Evolutionary conservation across 305 asterid genomes (phyloP).

Genomic region (Rubia peregrina): DNA sequence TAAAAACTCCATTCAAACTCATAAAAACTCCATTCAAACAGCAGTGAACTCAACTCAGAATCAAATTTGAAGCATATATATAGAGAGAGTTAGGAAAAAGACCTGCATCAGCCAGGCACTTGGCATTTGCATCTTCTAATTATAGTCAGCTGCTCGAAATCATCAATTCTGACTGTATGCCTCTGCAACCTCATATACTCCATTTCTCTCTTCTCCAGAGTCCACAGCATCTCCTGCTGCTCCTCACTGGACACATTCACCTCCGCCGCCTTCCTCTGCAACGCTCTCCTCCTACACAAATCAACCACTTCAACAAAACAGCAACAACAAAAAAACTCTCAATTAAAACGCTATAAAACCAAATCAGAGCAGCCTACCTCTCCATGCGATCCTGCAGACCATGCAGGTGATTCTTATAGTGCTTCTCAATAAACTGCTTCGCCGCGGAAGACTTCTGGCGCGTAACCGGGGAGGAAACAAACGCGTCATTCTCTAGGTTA

Average conservation of each 20-base stretch:
- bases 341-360: too few relatives aligned
- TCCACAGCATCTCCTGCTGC: constrained; percentile 77
- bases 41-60: too few relatives aligned
- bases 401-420: constrained; percentile 78
- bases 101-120: too few relatives aligned
- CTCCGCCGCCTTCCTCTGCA: constrained; percentile 86
- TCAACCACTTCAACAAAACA: neutral
- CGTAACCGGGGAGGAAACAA: constrained; percentile 90
- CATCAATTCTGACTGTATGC: constrained; percentile 95
- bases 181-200: constrained; percentile 95
- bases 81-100: too few relatives aligned
- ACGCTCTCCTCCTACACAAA: constrained; percentile 61
- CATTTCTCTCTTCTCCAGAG: constrained; percentile 88
- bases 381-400: constrained; percentile 95
- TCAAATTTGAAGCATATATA: too few relatives aligned
- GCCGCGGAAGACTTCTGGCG: constrained; percentile 96
- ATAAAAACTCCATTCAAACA: too few relatives aligned
- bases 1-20: too few relatives aligned
- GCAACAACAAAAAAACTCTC: neutral
- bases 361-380: constrained; percentile 35
- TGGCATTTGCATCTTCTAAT: too few relatives aligned
- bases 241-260: constrained; percentile 77
- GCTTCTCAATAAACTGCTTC: constrained; percentile 87
- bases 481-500: constrained; percentile 63
- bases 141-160: constrained; percentile 80